Base-by-base conservation (phyloP, 768 basidiomycete genomes). In the Wakefieldia striispora region DNA sequence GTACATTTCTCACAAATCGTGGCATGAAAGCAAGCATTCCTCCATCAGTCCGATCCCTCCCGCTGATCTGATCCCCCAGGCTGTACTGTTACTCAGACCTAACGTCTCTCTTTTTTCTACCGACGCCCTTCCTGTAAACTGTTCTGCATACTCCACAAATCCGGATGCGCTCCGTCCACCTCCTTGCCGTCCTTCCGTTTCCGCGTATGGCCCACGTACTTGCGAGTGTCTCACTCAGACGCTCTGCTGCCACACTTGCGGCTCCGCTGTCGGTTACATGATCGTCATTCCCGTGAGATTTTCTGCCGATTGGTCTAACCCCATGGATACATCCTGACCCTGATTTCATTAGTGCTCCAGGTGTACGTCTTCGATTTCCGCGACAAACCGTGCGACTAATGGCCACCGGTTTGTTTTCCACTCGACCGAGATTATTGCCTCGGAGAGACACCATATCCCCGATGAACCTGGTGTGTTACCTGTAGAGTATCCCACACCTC, bases 341-440 rank as follows among this genome's bases (percentile, higher is more conserved):
- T 52, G 41, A 47, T 54, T 48, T 40, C 31, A 38, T 46, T 53
- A 80, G 76, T 93, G 91, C 64, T 57, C 72, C 16, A 81, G 82
- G 40, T 94, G 90, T 68, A 90, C 84, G 16, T 80, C 82, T 14
- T 85, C 86, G 2, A 82, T 84, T 44, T 75, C 78, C 41, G 75
- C 76, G 6, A 80, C 78, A 16, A 85, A 86, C 65, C 81, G 86
- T 50, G 75, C 82, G 8, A 89, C 89, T 20, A 92, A 91, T 65
- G 88, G 88, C 9, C 89, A 91, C 65, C 82, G 88, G 26, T 93
- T 88, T 65, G 90, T 93, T 31, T 93, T 92, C 66, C 88, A 92
- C 71, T 85, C 84, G 35, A 77, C 66, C 54, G 84, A 86, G 66
- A 80, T 90, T 45, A 56, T 67, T 21, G 79, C 80, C 9, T 77